A percentile compares a stretch with the other conserved stretches of the same genome.
Evolutionary conservation across 1,284 basidiomycete genomes (phyloP).

Genomic region (Irpex lacteus): DNA sequence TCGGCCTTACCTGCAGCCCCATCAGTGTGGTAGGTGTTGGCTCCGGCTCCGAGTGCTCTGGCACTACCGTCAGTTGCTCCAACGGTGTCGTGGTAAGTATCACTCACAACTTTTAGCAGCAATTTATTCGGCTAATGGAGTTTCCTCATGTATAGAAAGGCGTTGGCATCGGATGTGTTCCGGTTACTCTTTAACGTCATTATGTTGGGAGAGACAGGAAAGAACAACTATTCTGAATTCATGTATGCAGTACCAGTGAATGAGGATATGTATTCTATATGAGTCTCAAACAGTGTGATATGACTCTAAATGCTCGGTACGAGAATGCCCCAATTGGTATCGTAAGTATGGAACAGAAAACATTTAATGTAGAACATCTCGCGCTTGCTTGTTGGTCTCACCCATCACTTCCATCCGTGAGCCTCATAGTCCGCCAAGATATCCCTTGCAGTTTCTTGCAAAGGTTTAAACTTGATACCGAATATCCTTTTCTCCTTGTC

Average conservation of each 20-base stretch:
- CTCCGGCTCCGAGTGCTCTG: conserved; percentile 7
- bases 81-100: conserved; percentile 12
- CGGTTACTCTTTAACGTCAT: conserved; percentile 5
- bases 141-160: not conserved
- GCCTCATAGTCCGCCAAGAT: conserved; percentile 38
- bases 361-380: not conserved
- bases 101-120: too few species aligned
- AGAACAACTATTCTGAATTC: too few species aligned
- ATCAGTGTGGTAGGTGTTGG: conserved; percentile 13
- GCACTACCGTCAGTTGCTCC: conserved; percentile 9
- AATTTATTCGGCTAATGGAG: too few species aligned
- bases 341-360: too few species aligned
- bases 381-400: not conserved
- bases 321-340: too few species aligned
- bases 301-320: too few species aligned
- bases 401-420: conserved; percentile 34
- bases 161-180: conserved; percentile 13
- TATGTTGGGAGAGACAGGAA: not conserved
- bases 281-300: too few species aligned
- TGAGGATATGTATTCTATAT: too few species aligned
- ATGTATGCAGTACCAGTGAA: too few species aligned
- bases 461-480: conserved; percentile 41
- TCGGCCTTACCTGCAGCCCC: conserved; percentile 13
- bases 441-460: conserved; percentile 40
- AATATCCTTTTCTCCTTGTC: conserved; percentile 40